Evolutionary conservation across 768 basidiomycete species (phyloP), one percentile per base, ranked within the genome.

Genomic region (Boletus sp.): DNA sequence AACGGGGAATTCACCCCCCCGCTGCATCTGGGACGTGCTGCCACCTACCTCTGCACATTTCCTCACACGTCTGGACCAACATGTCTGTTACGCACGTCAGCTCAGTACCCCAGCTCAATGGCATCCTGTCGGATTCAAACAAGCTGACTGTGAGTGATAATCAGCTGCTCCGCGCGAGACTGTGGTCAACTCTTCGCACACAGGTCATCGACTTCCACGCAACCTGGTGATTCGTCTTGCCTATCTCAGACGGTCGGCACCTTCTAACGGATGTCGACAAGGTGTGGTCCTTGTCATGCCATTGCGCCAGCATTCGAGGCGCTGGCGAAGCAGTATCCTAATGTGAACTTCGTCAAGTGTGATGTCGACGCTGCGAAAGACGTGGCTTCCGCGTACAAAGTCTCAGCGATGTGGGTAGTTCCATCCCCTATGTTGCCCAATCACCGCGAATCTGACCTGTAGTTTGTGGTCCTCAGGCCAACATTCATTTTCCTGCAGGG

Each of bases 161-260:
- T 11, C 11, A 27, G 1, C 43, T 25, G n/a, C n/a, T 30, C 38
- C 47, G 39, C 7, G 19, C 37, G 37, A 23, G 15, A 30, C 23
- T 2, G 11, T 25, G 44, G 39, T 42, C 57, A 37, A 40, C 39
- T 17, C 27, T n/a, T 14, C 45, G 39, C 21, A 30, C 51, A 23
- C 45, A 90, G 88, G 85, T 93, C 55, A 89, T 93, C 56, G 90
- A 93, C 71, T 93, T 93, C 64, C 88, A 91, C 68, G 90, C 90
- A 51, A 80, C 84, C 56, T 93, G 90, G 90, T 89, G 59, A 59
- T 72, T 60, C 39, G 7, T 54, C 34, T 56, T 47, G 14, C 27
- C 44, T 41, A 43, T 47, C 25, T 50, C 23, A 43, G n/a, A 19
- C 50, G 19, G 25, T 54, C 45, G 48, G n/a, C 39, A 33, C 2